phyloP scores from a whole-genome alignment of 345 rosid genomes.

The Geranium brycei region DNA sequence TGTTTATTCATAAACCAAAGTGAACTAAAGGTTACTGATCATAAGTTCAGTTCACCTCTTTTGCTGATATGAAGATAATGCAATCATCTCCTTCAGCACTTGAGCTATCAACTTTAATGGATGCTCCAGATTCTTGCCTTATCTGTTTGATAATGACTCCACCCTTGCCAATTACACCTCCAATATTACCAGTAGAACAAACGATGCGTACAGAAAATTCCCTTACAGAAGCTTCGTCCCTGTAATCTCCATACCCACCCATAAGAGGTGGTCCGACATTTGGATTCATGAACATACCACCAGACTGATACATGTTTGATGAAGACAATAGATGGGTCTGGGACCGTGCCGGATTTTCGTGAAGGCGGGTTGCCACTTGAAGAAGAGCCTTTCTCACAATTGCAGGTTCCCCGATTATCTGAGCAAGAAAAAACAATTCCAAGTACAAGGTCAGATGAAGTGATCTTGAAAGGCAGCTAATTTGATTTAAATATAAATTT shows the following conservation, averaged over 20 bases:
- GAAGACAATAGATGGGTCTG: slow-evolving; percentile 63
- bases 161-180: slow-evolving; percentile 93
- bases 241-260: slow-evolving; percentile 73
- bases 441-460: too few species aligned
- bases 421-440: slow-evolving; percentile 6
- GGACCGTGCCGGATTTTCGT: slow-evolving; percentile 80
- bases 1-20: background rate
- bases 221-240: slow-evolving; percentile 55
- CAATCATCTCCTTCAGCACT: slow-evolving; percentile 81
- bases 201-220: slow-evolving; percentile 76
- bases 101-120: slow-evolving; percentile 82
- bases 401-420: slow-evolving; percentile 77
- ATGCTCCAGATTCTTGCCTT: slow-evolving; percentile 79
- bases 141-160: slow-evolving; percentile 84
- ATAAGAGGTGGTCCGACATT: slow-evolving; percentile 36
- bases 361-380: slow-evolving; percentile 77
- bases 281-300: slow-evolving; percentile 49
- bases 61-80: slow-evolving; percentile 66
- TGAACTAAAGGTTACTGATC: background rate
- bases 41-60: slow-evolving; percentile 47
- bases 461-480: too few species aligned
- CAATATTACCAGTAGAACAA: slow-evolving; percentile 71
- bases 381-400: slow-evolving; percentile 70
- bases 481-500: too few species aligned
- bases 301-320: slow-evolving; percentile 37